Evolutionary conservation across 495 filamentous ascomycete species (phyloP).

Genomic region (Aspergillus olivimuriae): DNA sequence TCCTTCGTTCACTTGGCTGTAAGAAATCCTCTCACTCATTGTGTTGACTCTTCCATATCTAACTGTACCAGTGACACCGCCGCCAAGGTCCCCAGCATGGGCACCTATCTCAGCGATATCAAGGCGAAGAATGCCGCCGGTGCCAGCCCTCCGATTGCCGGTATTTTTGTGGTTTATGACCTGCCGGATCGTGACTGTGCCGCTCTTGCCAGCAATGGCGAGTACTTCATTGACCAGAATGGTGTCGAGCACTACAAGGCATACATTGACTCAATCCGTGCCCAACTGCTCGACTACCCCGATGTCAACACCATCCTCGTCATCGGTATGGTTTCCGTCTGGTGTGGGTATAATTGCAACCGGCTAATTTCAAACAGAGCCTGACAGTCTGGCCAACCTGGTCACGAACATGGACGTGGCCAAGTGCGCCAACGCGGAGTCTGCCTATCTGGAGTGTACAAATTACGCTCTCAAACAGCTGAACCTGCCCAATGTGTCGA

Average conservation of each 20-base stretch:
- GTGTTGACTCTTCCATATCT: neutral
- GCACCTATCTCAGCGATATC: slow-evolving; percentile 48
- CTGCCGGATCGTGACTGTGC: slow-evolving; percentile 73
- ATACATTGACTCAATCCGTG: slow-evolving; percentile 58
- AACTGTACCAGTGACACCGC: slow-evolving; percentile 42
- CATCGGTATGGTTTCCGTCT: slow-evolving; percentile 50
- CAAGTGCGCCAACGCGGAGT: slow-evolving; percentile 57
- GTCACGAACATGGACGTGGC: slow-evolving; percentile 63
- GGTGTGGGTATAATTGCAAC: neutral
- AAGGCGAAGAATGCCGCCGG: slow-evolving; percentile 51
- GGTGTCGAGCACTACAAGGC: slow-evolving; percentile 57
- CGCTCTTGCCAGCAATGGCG: slow-evolving; percentile 69
- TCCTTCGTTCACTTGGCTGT: slow-evolving; percentile 67
- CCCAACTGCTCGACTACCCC: slow-evolving; percentile 17
- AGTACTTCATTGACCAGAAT: slow-evolving; percentile 56
- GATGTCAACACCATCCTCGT: slow-evolving; percentile 34
- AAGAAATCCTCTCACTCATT: slow-evolving; percentile 17
- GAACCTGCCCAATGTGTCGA: slow-evolving; percentile 69
- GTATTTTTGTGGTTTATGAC: slow-evolving; percentile 67
- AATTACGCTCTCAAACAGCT: slow-evolving; percentile 65
- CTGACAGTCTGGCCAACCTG: slow-evolving; percentile 74
- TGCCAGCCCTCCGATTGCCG: slow-evolving; percentile 35
- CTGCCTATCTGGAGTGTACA: slow-evolving; percentile 60
- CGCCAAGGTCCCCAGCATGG: slow-evolving; percentile 54
- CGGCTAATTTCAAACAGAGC: slow-evolving; percentile 38